Conservation (phyloP, 768 basidiomycete species). For the Boletus sensibilis region DNA sequence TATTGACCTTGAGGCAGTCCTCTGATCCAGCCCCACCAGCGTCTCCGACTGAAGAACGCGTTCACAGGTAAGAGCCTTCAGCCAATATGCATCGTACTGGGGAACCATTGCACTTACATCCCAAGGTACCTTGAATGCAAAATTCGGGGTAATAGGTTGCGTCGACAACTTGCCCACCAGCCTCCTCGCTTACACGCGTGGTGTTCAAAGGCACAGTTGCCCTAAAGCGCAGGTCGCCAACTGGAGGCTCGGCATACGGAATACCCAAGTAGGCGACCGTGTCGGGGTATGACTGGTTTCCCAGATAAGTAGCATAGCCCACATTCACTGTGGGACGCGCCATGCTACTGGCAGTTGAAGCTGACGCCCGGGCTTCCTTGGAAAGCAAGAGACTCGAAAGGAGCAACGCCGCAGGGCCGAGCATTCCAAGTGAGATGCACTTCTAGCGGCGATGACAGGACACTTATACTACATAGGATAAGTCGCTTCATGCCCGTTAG, state of each 20-base stretch:
- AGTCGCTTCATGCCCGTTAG: too few relatives aligned
- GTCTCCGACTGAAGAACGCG: slow-evolving; percentile 57
- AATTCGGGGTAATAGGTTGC: slow-evolving; percentile 54
- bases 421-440: neutral
- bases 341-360: neutral
- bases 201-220: slow-evolving; percentile 54
- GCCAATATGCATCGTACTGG: neutral
- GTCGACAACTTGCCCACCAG: slow-evolving; percentile 44
- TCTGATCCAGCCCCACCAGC: slow-evolving; percentile 64
- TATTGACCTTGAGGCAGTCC: slow-evolving; percentile 66
- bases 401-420: neutral
- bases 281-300: slow-evolving; percentile 50
- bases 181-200: slow-evolving; percentile 37
- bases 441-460: neutral
- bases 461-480: neutral
- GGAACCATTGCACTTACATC: slow-evolving; percentile 32
- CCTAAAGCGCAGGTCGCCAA: slow-evolving; percentile 43
- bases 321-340: slow-evolving; percentile 44
- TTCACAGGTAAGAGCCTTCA: neutral
- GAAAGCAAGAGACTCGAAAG: slow-evolving; percentile 25
- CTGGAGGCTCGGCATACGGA: slow-evolving; percentile 44
- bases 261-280: slow-evolving; percentile 55
- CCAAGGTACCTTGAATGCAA: slow-evolving; percentile 58
- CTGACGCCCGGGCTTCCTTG: neutral
- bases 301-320: slow-evolving; percentile 58